These are phyloP conservation scores for Lindgomyces ingoldianus DNA, from an alignment of 495 filamentous ascomycete species.

Conservation along the genomic window DNA sequence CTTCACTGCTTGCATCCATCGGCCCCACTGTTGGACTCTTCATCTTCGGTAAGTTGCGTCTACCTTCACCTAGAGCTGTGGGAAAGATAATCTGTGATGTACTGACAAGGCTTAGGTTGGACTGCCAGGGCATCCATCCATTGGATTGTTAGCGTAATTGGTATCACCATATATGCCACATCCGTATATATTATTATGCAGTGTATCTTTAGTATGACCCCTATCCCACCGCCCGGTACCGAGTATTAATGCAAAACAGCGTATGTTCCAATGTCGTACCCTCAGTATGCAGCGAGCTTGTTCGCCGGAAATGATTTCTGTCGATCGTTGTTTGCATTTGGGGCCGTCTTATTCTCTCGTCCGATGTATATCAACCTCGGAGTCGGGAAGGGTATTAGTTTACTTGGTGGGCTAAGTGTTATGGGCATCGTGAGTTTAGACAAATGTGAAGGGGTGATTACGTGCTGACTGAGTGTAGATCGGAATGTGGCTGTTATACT, in stretches of 20 bases:
- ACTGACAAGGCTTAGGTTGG: too few relatives aligned
- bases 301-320: conserved; percentile 64
- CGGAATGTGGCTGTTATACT: conserved; percentile 56
- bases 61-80: background rate
- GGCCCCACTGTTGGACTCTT: conserved; percentile 59
- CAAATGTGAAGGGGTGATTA: conserved; percentile 25
- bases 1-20: conserved; percentile 55
- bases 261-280: conserved; percentile 61
- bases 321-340: conserved; percentile 56
- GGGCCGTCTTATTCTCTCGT: conserved; percentile 55
- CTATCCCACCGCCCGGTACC: background rate
- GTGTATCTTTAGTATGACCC: conserved; percentile 22
- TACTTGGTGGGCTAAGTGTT: conserved; percentile 57
- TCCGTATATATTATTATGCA: conserved; percentile 39
- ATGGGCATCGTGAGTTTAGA: conserved; percentile 47
- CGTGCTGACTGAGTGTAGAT: background rate
- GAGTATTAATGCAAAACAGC: conserved; percentile 19
- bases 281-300: conserved; percentile 59
- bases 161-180: conserved; percentile 53
- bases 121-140: conserved; percentile 55
- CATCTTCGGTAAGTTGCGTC: conserved; percentile 42
- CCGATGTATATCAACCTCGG: conserved; percentile 59
- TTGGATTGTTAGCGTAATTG: conserved; percentile 61
- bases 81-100: background rate
- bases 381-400: conserved; percentile 52